Percentiles rank a stretch among this genome's conserved stretches.
These are phyloP conservation scores for Benincasa hispida DNA, from an alignment of 306 rosid genomes.

Conservation along the genomic window DNA sequence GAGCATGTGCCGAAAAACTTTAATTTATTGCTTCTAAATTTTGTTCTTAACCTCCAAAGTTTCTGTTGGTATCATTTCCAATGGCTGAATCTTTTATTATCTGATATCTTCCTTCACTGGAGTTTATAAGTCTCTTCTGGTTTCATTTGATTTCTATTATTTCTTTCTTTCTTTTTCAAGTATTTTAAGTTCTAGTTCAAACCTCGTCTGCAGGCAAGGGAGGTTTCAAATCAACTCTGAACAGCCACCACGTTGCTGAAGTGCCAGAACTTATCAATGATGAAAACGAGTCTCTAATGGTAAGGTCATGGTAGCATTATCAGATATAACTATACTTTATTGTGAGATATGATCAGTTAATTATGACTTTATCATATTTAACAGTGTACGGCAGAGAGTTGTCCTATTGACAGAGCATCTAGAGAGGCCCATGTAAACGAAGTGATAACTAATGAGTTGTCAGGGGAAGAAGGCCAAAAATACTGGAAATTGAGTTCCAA, in stretches of 20 bases:
- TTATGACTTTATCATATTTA: slow-evolving; percentile 21
- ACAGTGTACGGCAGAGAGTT: slow-evolving; percentile 15
- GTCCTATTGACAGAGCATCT: slow-evolving; percentile 12
- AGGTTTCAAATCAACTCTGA: slow-evolving; percentile 2
- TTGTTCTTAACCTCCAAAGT: background rate
- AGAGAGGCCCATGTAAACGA: slow-evolving; percentile 18
- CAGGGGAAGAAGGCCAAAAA: slow-evolving; percentile 17
- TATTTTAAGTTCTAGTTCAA: background rate
- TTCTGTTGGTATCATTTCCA: background rate
- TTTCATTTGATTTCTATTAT: background rate
- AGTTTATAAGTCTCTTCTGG: background rate
- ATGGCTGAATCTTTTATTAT: background rate
- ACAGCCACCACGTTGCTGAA: slow-evolving; percentile 5
- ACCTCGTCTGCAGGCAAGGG: slow-evolving; percentile 16
- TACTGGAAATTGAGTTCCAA: slow-evolving; percentile 22
- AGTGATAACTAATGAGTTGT: slow-evolving; percentile 4
- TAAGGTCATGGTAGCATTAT: slow-evolving; percentile 20
- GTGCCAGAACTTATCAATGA: slow-evolving; percentile 14
- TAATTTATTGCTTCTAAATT: background rate
- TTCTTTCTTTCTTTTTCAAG: background rate
- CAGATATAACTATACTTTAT: background rate
- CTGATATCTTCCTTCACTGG: background rate
- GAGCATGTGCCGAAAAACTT: slow-evolving; percentile 27
- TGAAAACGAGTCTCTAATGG: slow-evolving; percentile 34
- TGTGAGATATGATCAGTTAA: background rate